phyloP scores from a whole-genome alignment of 23 red algal genomes.

The Gracilaria gracilis region DNA sequence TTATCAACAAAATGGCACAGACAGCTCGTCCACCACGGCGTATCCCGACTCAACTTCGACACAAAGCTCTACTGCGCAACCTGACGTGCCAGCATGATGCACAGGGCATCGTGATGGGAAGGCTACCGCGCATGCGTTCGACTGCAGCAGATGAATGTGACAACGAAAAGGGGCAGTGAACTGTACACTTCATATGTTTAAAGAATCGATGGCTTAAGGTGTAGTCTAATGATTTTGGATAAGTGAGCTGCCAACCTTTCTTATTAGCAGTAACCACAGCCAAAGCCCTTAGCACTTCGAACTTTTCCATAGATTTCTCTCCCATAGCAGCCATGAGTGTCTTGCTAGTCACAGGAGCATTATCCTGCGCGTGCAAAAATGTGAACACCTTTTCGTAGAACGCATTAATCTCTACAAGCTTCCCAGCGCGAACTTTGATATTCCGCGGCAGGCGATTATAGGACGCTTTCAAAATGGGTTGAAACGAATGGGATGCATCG shows the following conservation, averaged over 20 bases:
- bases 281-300: constrained; percentile 57
- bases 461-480: constrained; percentile 39
- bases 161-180: not conserved
- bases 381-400: constrained; percentile 68
- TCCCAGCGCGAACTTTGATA: constrained; percentile 61
- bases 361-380: constrained; percentile 25
- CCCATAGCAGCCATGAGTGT: constrained; percentile 42
- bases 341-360: constrained; percentile 3
- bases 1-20: not conserved
- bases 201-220: not conserved
- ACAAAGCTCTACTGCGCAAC: not conserved
- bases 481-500: not conserved
- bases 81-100: not conserved
- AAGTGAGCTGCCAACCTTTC: constrained; percentile 60
- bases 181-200: not conserved
- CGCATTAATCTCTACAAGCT: constrained; percentile 48
- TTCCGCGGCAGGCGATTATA: constrained; percentile 68
- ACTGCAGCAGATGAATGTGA: too few species aligned
- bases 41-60: constrained; percentile 29
- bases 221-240: constrained; percentile 13
- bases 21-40: constrained; percentile 12
- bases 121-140: too few species aligned
- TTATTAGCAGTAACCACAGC: constrained; percentile 44
- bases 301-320: constrained; percentile 22
- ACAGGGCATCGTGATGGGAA: too few species aligned